Evolutionary conservation across 2,329 filamentous ascomycete species (phyloP).

Genomic region (Fusarium sulawesiense): DNA sequence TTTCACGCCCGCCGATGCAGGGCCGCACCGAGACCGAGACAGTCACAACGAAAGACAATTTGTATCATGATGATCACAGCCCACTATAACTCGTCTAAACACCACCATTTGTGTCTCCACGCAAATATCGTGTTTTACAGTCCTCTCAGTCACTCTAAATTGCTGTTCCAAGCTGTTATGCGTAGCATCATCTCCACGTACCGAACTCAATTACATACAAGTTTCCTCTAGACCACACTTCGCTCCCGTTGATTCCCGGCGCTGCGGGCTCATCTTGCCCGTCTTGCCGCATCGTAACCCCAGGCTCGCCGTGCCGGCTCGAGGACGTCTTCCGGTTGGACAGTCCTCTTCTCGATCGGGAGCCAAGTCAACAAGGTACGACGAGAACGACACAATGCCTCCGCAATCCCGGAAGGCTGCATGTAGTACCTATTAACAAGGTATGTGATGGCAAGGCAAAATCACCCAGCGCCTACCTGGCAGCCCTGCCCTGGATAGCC

Average conservation of each 20-base stretch:
- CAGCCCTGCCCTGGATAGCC: neutral
- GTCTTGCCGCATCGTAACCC: slow-evolving; percentile 22
- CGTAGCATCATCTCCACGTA: slow-evolving; percentile 23
- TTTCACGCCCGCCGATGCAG: slow-evolving; percentile 38
- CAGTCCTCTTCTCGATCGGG: slow-evolving; percentile 35
- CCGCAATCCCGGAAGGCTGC: slow-evolving; percentile 38
- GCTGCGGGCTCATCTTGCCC: slow-evolving; percentile 35
- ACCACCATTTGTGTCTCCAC: slow-evolving; percentile 11
- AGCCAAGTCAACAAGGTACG: slow-evolving; percentile 30
- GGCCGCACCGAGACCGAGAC: slow-evolving; percentile 38
- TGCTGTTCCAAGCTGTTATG: slow-evolving; percentile 10
- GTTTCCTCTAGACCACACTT: neutral
- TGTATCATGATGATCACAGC: slow-evolving; percentile 9
- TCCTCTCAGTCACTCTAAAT: neutral
- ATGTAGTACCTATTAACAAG: slow-evolving; percentile 7
- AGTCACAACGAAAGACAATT: slow-evolving; percentile 2
- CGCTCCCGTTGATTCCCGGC: slow-evolving; percentile 43
- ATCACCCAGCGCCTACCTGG: neutral
- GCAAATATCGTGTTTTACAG: neutral
- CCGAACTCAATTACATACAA: slow-evolving; percentile 20
- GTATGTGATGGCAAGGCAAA: slow-evolving; percentile 9
- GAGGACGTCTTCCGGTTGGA: slow-evolving; percentile 43
- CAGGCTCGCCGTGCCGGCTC: slow-evolving; percentile 36
- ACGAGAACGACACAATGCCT: slow-evolving; percentile 25
- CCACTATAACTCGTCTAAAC: neutral